phyloP scores from a whole-genome alignment of 805 yeast genomes.

The Yamadazyma kitorensis region DNA sequence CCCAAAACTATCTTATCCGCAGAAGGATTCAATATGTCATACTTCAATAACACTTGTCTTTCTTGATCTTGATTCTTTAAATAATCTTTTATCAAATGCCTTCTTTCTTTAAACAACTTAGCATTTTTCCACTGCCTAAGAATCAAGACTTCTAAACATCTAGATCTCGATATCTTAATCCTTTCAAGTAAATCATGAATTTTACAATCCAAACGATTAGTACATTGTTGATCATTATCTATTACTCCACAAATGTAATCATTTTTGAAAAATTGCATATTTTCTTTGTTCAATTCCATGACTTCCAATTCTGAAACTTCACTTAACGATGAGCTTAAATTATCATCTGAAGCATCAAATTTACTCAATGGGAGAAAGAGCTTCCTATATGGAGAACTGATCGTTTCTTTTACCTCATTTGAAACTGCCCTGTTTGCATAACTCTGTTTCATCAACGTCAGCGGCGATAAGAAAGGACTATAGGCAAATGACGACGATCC shows the following conservation, averaged over 20 bases:
- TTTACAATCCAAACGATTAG: constrained; percentile 2
- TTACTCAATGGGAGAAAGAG: neutral
- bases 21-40: neutral
- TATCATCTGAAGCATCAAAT: neutral
- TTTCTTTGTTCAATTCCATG: neutral
- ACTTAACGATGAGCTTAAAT: no score
- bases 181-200: constrained; percentile 2
- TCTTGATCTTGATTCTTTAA: neutral
- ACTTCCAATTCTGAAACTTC: no score
- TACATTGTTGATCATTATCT: constrained; percentile 2
- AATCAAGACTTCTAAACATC: constrained; percentile 1
- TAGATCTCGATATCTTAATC: neutral
- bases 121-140: neutral
- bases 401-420: no score
- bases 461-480: no score
- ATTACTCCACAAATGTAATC: constrained; percentile 16
- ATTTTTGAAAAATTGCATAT: constrained; percentile 1
- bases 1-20: constrained; percentile 1
- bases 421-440: no score
- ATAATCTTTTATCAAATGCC: neutral
- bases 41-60: constrained; percentile 1
- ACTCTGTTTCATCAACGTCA: no score
- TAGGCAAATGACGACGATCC: no score
- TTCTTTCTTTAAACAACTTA: constrained; percentile 5
- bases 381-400: constrained; percentile 5